A percentile compares a stretch with the other conserved stretches of the same genome.
phyloP scores from a whole-genome alignment of 768 basidiomycete genomes.

The Lactarius sp. region DNA sequence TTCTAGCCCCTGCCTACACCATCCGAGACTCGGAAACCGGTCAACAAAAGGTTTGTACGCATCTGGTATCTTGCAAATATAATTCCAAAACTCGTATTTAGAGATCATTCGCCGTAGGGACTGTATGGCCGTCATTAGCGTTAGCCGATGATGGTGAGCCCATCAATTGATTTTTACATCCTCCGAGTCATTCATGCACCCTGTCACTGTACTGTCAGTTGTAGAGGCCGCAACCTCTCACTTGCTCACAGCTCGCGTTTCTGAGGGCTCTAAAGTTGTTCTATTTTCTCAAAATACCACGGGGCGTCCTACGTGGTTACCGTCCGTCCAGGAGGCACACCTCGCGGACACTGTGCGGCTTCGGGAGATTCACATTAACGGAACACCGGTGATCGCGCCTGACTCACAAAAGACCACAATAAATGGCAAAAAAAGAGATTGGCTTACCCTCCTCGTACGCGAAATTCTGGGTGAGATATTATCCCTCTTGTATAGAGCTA shows the following conservation, averaged over 20 bases:
- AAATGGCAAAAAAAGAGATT: slow-evolving; percentile 47
- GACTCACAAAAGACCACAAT: slow-evolving; percentile 15
- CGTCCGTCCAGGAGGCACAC: slow-evolving; percentile 44
- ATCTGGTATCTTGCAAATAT: slow-evolving; percentile 15
- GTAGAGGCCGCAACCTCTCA: slow-evolving; percentile 52
- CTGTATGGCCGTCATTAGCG: slow-evolving; percentile 72
- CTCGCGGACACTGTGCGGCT: slow-evolving; percentile 52
- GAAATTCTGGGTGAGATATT: slow-evolving; percentile 58
- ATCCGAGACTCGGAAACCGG: slow-evolving; percentile 11
- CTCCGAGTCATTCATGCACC: not conserved
- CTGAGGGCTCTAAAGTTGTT: slow-evolving; percentile 44
- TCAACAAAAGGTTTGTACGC: slow-evolving; percentile 9
- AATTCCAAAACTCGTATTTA: slow-evolving; percentile 17
- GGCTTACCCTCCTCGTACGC: slow-evolving; percentile 61
- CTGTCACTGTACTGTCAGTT: slow-evolving; percentile 35
- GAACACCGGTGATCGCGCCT: slow-evolving; percentile 6
- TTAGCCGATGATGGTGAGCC: slow-evolving; percentile 53
- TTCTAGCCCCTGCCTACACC: slow-evolving; percentile 38
- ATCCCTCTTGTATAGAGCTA: slow-evolving; percentile 16
- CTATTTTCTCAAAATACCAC: slow-evolving; percentile 39
- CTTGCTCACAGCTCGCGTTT: slow-evolving; percentile 55
- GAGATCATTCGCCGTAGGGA: slow-evolving; percentile 61
- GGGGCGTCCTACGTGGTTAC: slow-evolving; percentile 42
- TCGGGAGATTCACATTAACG: slow-evolving; percentile 39
- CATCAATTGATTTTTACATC: not conserved